Evolutionary conservation across 176 grass and related monocot genomes (phyloP).

Genomic region (Bolboschoenus planiculmis): DNA sequence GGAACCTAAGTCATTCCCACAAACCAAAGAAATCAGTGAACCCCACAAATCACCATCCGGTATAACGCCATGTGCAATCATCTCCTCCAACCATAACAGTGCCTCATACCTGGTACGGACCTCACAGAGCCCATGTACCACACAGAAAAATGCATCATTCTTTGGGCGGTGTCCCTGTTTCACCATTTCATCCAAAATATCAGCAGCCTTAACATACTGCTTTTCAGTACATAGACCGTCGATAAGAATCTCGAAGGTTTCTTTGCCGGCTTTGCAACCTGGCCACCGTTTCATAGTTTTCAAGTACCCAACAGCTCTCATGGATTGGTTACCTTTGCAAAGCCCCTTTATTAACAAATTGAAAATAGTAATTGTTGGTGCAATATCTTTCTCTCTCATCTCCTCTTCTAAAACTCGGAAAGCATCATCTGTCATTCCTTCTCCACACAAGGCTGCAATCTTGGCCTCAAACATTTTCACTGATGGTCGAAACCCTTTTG

Average conservation of each 20-base stretch:
- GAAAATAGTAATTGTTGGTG: conserved; percentile 46
- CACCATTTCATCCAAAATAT: conserved; percentile 64
- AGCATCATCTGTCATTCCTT: conserved; percentile 36
- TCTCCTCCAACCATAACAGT: conserved; percentile 79
- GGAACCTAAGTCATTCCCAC: background rate
- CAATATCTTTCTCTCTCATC: conserved; percentile 40
- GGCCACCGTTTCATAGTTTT: conserved; percentile 47
- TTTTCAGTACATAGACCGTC: conserved; percentile 45
- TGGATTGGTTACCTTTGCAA: conserved; percentile 44
- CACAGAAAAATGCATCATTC: conserved; percentile 27
- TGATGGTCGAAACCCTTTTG: conserved; percentile 55
- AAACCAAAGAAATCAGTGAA: conserved; percentile 40
- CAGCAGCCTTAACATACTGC: conserved; percentile 36
- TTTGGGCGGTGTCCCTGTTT: conserved; percentile 41
- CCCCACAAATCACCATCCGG: conserved; percentile 42
- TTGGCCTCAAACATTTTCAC: conserved; percentile 46
- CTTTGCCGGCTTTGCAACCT: conserved; percentile 43
- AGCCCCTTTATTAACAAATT: conserved; percentile 70
- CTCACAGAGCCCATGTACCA: conserved; percentile 60
- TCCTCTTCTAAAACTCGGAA: conserved; percentile 48
- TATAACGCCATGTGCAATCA: conserved; percentile 55
- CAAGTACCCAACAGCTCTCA: conserved; percentile 57
- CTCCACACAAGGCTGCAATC: conserved; percentile 49
- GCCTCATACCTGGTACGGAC: conserved; percentile 55
- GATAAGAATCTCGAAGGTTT: conserved; percentile 62